Base-by-base conservation (phyloP, 2,329 filamentous ascomycete species). In the Cladorrhinum sp. region DNA sequence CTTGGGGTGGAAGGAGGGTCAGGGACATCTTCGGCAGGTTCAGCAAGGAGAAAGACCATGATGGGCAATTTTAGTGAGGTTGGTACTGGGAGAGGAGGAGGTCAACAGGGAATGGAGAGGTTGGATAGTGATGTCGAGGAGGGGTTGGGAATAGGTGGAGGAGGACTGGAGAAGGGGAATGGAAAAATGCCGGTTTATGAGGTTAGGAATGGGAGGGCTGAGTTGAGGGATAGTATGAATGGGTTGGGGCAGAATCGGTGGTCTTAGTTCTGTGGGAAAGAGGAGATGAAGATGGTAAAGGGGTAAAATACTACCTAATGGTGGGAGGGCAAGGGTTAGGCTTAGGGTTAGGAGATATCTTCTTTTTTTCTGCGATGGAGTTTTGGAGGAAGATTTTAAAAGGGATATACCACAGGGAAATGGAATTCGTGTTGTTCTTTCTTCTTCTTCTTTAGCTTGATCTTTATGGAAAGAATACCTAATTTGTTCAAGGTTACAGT, bases 221-320 rank as follows among this genome's bases (percentile, higher is more conserved):
- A 66, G 63, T 56, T 70, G 61, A 66, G 69, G 61, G 67, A 68
- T 32, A 70, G 68, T 52, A 52, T 70, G 57, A 72, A 71, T 60
- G 68, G 69, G n/a, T 48, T 73, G 63, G 65, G 68, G 16, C 69
- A 70, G 65, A 71, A 73, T 59, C 60, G 65, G 50, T 67, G 68
- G 66, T 66, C 66, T 48, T 29, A 25, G 22, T n/a, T n/a, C n/a
- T n/a, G 53, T 2, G 18, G 13, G 13, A 5, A 6, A 5, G 52
- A 22, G 32, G n/a, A 13, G 22, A 7, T n/a, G 24, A n/a, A n/a
- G n/a, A n/a, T n/a, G n/a, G n/a, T n/a, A n/a, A n/a, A n/a, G n/a
- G n/a, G n/a, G n/a, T n/a, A n/a, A n/a, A n/a, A n/a, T n/a, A n/a
- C n/a, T n/a, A n/a, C n/a, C n/a, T n/a, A n/a, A n/a, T n/a, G n/a